Conservation (phyloP, 768 basidiomycete species). For the Russula brevipes region DNA sequence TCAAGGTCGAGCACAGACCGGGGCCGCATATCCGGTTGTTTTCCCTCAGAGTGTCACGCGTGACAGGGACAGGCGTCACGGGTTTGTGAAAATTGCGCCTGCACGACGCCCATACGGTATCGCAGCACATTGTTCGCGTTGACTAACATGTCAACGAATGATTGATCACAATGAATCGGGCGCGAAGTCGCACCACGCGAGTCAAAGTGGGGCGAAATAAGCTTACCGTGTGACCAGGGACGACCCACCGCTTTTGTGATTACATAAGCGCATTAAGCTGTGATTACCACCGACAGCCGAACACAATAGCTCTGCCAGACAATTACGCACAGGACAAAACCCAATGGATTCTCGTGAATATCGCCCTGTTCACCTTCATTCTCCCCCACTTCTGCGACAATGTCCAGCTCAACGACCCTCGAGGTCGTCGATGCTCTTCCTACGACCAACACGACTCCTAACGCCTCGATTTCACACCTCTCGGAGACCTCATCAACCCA, state of each 20-base stretch:
- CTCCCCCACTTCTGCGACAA: constrained; percentile 22
- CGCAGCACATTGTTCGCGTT: neutral
- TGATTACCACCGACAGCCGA: neutral
- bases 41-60: neutral
- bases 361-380: constrained; percentile 22
- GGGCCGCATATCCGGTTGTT: too few relatives aligned
- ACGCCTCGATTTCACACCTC: constrained; percentile 26
- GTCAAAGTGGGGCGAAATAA: neutral
- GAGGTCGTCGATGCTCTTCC: constrained; percentile 27
- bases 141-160: too few relatives aligned
- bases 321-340: constrained; percentile 28
- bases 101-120: too few relatives aligned
- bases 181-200: neutral
- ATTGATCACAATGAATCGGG: neutral
- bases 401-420: constrained; percentile 29
- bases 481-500: constrained; percentile 22
- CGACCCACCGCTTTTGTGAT: constrained; percentile 21
- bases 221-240: neutral
- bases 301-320: constrained; percentile 22
- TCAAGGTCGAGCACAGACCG: neutral
- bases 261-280: constrained; percentile 8
- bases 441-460: constrained; percentile 25
- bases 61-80: neutral
- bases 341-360: constrained; percentile 25
- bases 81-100: too few relatives aligned